Conservation (phyloP, 148 eudicot species). For the Heliamphora exappendiculata region DNA sequence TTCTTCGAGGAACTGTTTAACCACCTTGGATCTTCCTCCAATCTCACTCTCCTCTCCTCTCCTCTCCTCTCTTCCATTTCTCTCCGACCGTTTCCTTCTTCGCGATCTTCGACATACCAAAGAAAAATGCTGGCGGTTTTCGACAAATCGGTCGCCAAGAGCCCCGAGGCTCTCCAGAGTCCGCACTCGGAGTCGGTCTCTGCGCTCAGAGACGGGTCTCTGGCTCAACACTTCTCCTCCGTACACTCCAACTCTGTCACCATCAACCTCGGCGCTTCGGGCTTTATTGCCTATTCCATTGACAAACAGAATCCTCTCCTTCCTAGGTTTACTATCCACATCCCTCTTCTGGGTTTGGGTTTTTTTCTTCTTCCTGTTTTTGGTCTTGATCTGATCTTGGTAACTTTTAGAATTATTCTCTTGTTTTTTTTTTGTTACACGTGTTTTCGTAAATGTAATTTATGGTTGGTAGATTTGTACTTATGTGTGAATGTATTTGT, state of each 20-base stretch:
- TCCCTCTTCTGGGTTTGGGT: constrained; percentile 12
- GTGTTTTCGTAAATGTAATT: background rate
- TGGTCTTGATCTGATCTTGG: constrained; percentile 1
- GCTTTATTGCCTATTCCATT: constrained; percentile 51
- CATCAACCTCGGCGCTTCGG: constrained; percentile 54
- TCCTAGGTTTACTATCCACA: constrained; percentile 45
- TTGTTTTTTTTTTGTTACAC: background rate
- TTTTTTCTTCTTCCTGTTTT: background rate
- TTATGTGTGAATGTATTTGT: background rate
- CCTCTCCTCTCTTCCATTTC: background rate
- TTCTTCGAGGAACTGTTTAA: background rate
- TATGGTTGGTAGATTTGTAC: background rate
- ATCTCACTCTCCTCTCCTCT: background rate
- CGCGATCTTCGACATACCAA: background rate
- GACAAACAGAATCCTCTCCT: constrained; percentile 66
- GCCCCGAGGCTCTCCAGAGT: constrained; percentile 59
- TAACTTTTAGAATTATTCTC: background rate
- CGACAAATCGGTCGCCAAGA: constrained; percentile 68
- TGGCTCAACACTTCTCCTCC: constrained; percentile 54
- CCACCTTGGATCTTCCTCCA: background rate
- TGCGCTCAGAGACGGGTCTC: constrained; percentile 60
- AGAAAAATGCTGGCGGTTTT: constrained; percentile 70
- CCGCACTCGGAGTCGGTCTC: constrained; percentile 33
- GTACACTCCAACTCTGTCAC: constrained; percentile 46
- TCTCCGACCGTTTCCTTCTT: background rate